These are phyloP conservation scores for Neurospora sp. DNA, from an alignment of 495 filamentous ascomycete species.

Conservation along the genomic window DNA sequence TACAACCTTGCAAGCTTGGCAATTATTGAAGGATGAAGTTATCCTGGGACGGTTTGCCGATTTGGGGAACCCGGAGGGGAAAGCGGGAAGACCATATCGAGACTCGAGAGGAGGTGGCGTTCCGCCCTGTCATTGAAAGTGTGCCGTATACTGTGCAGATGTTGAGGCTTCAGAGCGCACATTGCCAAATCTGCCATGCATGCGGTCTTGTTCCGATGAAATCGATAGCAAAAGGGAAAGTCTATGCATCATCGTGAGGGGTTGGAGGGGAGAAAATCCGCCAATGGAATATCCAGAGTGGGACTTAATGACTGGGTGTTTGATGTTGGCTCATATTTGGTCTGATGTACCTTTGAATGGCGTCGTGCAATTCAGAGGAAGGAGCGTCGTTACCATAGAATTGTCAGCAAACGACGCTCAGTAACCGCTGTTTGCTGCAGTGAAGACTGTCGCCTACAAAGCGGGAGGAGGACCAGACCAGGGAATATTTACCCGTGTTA, in stretches of 20 bases:
- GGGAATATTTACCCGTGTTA: background rate
- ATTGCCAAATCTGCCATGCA: background rate
- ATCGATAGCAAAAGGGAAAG: background rate
- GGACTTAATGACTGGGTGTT: background rate
- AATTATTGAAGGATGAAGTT: background rate
- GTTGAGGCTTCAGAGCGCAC: background rate
- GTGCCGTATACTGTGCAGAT: background rate
- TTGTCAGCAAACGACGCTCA: background rate
- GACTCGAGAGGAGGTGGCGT: background rate
- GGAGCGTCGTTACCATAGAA: background rate
- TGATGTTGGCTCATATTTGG: background rate
- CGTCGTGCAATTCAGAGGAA: background rate
- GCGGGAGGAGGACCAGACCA: background rate
- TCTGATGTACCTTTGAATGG: background rate
- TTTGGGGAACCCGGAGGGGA: background rate
- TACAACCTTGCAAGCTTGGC: background rate
- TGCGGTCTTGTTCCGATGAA: background rate
- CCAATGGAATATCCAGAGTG: background rate
- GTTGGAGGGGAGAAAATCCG: background rate
- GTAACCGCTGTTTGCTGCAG: background rate
- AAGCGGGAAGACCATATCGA: background rate
- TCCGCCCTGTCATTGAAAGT: background rate
- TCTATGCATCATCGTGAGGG: background rate
- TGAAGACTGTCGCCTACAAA: no score
- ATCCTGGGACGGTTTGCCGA: background rate